A percentile compares a stretch with the other conserved stretches of the same genome.
Conservation (phyloP, 257 asterid species). For the Penstemon eatonii region DNA sequence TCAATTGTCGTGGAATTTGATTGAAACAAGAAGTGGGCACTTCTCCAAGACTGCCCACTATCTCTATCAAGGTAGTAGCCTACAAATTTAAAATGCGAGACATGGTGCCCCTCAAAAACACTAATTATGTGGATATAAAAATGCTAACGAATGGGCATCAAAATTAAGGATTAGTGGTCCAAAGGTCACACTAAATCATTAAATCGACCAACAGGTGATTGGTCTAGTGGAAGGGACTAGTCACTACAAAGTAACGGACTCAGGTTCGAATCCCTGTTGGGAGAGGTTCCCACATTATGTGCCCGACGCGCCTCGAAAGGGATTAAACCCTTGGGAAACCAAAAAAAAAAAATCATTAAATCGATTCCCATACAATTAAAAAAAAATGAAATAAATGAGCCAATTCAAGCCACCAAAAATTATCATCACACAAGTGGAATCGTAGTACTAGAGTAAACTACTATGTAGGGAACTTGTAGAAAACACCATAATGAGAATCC, state of each 20-base stretch:
- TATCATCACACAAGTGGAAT: conserved; percentile 12
- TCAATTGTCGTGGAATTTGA: background rate
- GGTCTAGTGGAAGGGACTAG: no score
- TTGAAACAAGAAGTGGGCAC: conserved; percentile 22
- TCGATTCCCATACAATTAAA: conserved; percentile 14
- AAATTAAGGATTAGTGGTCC: conserved; percentile 30
- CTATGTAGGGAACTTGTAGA: conserved; percentile 16
- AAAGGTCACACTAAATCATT: conserved; percentile 12
- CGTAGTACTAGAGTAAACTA: conserved; percentile 10
- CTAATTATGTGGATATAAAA: conserved; percentile 3
- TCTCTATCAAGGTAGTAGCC: conserved; percentile 20
- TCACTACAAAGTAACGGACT: no score
- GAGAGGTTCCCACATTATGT: no score
- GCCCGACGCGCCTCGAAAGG: no score
- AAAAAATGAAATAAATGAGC: background rate
- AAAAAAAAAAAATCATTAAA: conserved; percentile 1
- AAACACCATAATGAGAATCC: conserved; percentile 31
- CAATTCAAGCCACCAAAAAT: conserved; percentile 22
- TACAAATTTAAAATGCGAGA: background rate
- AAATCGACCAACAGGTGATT: no score
- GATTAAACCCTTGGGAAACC: no score
- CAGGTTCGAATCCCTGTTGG: no score
- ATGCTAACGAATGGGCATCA: conserved; percentile 26
- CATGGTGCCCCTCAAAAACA: conserved; percentile 31
- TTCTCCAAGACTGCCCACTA: background rate